Evolutionary conservation across 2,329 filamentous ascomycete species (phyloP), one percentile per base, ranked within the genome.

Genomic region (Triangularia setosa): DNA sequence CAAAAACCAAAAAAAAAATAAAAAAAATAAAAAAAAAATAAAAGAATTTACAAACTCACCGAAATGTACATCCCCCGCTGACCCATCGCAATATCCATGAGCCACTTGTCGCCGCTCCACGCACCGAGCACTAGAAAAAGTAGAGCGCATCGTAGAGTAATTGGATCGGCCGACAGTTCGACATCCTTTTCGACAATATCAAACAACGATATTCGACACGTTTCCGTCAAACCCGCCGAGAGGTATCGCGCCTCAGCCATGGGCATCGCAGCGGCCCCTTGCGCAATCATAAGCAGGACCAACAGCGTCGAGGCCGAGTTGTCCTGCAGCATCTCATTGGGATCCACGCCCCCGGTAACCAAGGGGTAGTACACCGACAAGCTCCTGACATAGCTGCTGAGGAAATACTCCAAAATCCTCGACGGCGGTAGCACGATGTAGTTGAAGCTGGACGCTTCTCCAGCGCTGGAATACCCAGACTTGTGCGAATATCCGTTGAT

Each of bases 71-170:
- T 90, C 64, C 87, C 87, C 57, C 87, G 82, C 74, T 90, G 89
- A 28, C 88, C 88, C 87, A 90, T 90, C 52, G 87, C 85, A 68
- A 90, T 90, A 71, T 91, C 88, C 88, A 90, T 91, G 68, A 90
- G 86, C 87, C 88, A 90, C 75, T 90, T 90, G 74, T 91, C 88
- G 55, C 89, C 89, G 72, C 88, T 89, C 89, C 89, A 91, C 1
- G 87, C 87, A 7, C 87, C 88, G 25, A 90, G 81, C 1, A 88
- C 82, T 1, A 85, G 89, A 73, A 90, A 90, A 2, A 91, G 81
- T 12, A 91, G 77, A 0, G 88, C 88, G 57, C 87, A 87, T 44
- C 87, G 83, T 54, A 91, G 79, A 0, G 88, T 84, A 2, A 85
- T 83, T 0, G 85, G 84, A 71, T 91, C 87, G 1, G 86, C 84